Percentiles rank a stretch among this genome's conserved stretches.
These are phyloP conservation scores for Starmerella potacharoeniae DNA, from an alignment of 805 yeast genomes.

Conservation along the genomic window DNA sequence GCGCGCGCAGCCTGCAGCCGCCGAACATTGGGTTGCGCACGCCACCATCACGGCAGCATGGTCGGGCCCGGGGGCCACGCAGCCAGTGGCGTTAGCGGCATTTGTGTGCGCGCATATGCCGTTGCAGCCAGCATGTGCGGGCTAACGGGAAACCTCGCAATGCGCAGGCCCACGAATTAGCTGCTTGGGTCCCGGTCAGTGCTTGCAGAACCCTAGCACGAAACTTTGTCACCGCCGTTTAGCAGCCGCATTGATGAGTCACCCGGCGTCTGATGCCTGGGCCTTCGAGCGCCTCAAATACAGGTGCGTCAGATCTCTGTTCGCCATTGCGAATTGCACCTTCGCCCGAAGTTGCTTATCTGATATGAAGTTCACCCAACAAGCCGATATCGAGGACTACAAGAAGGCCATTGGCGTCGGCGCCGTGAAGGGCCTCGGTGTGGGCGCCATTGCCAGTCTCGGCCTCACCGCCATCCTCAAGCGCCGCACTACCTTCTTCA, in stretches of 20 bases:
- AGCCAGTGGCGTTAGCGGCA: neutral
- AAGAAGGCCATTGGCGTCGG: conserved; percentile 46
- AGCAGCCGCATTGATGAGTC: neutral
- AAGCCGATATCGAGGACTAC: conserved; percentile 59
- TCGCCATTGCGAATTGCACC: neutral
- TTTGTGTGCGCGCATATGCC: neutral
- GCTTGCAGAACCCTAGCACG: neutral
- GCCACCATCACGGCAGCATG: too few species aligned
- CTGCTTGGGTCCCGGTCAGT: neutral
- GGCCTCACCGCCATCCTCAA: conserved; percentile 39
- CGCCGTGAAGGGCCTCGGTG: conserved; percentile 46
- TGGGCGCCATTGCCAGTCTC: conserved; percentile 47
- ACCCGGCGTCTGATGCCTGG: neutral
- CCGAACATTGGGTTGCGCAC: too few species aligned
- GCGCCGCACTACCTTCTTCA: conserved; percentile 29
- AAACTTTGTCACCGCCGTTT: neutral
- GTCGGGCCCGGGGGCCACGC: too few species aligned
- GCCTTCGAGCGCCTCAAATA: neutral
- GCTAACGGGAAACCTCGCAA: too few species aligned
- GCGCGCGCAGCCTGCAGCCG: too few species aligned
- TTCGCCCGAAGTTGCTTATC: neutral
- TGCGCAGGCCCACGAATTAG: neutral
- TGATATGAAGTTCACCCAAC: conserved; percentile 52
- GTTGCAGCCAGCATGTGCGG: too few species aligned
- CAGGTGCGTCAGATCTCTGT: neutral